These are phyloP conservation scores for Talaromyces atroroseus DNA, from an alignment of 2,329 filamentous ascomycete genomes.

Conservation along the genomic window DNA sequence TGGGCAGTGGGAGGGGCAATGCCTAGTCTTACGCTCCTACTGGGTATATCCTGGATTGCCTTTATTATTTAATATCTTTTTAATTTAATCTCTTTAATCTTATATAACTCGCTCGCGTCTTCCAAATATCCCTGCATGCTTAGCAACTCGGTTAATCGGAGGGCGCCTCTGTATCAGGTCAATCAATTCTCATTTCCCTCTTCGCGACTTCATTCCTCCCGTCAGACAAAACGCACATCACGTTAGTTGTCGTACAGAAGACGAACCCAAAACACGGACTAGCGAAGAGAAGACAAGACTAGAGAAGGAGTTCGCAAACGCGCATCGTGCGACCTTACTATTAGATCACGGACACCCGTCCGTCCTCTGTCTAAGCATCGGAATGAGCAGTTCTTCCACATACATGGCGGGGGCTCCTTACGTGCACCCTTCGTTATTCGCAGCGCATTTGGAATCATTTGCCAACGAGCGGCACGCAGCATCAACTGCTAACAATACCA, in stretches of 20 bases:
- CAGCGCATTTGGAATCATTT: not conserved
- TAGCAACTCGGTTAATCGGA: not conserved
- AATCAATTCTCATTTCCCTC: not conserved
- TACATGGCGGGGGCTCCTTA: constrained; percentile 4
- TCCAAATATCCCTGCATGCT: not conserved
- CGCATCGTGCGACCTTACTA: not conserved
- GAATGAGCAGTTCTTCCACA: not conserved
- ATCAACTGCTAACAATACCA: not conserved
- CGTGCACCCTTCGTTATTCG: constrained; percentile 1
- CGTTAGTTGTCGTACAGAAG: not conserved
- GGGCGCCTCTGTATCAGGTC: too few species aligned
- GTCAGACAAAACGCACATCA: not conserved
- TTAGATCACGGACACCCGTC: not conserved
- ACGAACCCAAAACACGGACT: not conserved
- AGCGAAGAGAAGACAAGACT: not conserved
- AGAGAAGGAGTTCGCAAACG: not conserved
- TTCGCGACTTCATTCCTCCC: not conserved
- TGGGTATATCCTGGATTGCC: too few species aligned
- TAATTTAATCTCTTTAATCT: not conserved
- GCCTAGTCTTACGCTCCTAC: too few species aligned
- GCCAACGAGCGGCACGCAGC: not conserved
- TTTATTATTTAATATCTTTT: not conserved
- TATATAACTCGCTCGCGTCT: not conserved
- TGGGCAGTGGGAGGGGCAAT: not conserved
- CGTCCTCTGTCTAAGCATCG: not conserved